Evolutionary conservation across 306 rosid genomes (phyloP), one percentile per base, ranked within the genome.

Genomic region (Hippophae rhamnoides): DNA sequence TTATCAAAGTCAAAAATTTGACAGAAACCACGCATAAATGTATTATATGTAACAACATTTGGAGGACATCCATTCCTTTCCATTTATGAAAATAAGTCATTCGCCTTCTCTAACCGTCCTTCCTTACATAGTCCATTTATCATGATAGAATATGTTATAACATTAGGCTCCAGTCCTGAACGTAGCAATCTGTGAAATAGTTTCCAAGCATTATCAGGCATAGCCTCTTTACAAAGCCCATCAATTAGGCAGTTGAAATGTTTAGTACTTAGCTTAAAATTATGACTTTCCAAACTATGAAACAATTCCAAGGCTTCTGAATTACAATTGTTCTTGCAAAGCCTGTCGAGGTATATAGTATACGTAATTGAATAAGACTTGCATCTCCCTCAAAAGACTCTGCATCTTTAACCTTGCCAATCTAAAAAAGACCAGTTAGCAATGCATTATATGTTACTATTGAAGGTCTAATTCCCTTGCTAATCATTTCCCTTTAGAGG

Each of bases 61-160:
- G 82, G 82, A 49, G 67, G 51, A 74, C 82, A 79, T 45, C 82
- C 78, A 43, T 65, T 65, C 10, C 11, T 66, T 67, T 81, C 66
- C 77, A 72, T 74, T 61, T 74, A 62, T 7, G 48, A 47, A 70
- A 82, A 62, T 69, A 81, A 61, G 10, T 53, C 49, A 52, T 69
- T 74, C 69, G 78, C 90, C 46, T 67, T 58, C 58, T 74, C 73
- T 10, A 84, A 43, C 25, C 76, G 50, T 12, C 66, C 74, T 27
- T 52, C 62, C 43, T 45, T 69, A 73, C 82, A 84, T 18, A 75
- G 67, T 58, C 79, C 75, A 10, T 81, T 18, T 57, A 78, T 82
- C 75, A 76, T 66, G 43, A 70, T 68, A 48, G 67, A 14, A 63
- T 73, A 82, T 10, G 84, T 73, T 48, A 58, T 25, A 51, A 65